Base-by-base conservation (phyloP, 1,284 basidiomycete genomes). In the Trichosporon ovoides region DNA sequence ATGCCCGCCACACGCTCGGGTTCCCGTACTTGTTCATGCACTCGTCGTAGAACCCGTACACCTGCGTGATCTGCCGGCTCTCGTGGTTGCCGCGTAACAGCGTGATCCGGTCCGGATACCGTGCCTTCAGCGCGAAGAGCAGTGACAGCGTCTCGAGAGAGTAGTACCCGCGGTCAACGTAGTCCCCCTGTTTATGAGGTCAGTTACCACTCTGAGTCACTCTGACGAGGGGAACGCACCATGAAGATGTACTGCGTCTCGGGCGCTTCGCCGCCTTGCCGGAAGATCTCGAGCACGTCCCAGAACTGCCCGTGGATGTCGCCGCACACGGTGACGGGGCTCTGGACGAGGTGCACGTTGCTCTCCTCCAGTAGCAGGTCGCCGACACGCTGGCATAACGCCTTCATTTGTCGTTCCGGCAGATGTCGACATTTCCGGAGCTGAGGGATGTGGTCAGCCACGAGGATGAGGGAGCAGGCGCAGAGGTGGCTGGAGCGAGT, bases 41-140 rank as follows among this genome's bases (percentile, higher is more conserved):
- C 77, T 97, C 93, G 72, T 96, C 93, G 73, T 97, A 98, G 77
- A 98, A 98, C 14, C 94, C 94, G 65, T 98, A 98, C 2, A 97
- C 94, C 71, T 98, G 94, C 1, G 95, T 98, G 68, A 98, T 97
- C 74, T 97, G 94, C 66, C 95, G 81, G 68, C 87, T 89, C 77
- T 97, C 95, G 73, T 98, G 95, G 76, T 98, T 98, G 48, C 94
- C 94, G 60, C 94, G 82, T 12, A 98, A 80, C 3, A 98, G 79
- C 0, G 91, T 96, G 58, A 98, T 87, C 66, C 86, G 86, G 75
- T 96, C 91, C 7, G 94, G 94, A 78, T 94, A 95, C 91, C 91
- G 83, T 46, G 92, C 94, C 77, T 98, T 98, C 61, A 95, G 81
- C 0, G 88, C 91, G 59, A 98, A 79, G 38, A 98, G 75, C 57